phyloP scores from a whole-genome alignment of 2,329 filamentous ascomycete species.

The Stenocarpella maydis region DNA sequence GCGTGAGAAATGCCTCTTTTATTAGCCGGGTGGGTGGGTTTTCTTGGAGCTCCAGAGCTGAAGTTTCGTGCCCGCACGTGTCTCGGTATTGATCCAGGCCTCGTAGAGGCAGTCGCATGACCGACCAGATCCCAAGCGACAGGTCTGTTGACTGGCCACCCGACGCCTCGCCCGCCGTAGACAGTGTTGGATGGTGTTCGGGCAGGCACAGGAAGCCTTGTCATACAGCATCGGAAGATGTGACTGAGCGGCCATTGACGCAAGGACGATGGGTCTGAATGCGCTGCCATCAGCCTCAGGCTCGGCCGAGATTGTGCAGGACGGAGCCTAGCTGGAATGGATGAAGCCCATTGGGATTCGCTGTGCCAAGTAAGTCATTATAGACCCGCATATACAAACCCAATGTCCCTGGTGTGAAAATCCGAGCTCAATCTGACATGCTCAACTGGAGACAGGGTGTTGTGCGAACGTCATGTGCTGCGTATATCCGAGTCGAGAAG shows the following conservation, averaged over 20 bases:
- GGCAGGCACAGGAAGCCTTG: not conserved
- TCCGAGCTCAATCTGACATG: not conserved
- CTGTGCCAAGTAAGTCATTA: not conserved
- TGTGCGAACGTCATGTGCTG: not conserved
- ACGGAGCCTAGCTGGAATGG: not conserved
- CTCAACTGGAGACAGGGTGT: not conserved
- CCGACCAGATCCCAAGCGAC: not conserved
- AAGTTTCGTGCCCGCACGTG: constrained; percentile 16
- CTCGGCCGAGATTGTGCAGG: not conserved
- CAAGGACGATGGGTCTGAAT: not conserved
- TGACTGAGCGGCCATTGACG: not conserved
- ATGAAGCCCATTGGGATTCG: too few species aligned
- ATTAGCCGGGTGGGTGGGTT: not conserved
- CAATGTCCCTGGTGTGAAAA: not conserved
- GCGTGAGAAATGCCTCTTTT: not conserved
- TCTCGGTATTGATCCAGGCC: constrained; percentile 20
- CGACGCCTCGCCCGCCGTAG: not conserved
- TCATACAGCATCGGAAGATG: not conserved
- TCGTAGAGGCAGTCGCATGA: not conserved
- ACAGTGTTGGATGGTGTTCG: not conserved
- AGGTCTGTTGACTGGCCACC: not conserved
- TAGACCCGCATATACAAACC: not conserved
- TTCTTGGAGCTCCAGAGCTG: not conserved
- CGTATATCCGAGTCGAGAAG: not conserved
- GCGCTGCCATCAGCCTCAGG: not conserved